Evolutionary conservation across 73 alveolate species (phyloP).

Genomic region (Blepharisma stoltei): DNA sequence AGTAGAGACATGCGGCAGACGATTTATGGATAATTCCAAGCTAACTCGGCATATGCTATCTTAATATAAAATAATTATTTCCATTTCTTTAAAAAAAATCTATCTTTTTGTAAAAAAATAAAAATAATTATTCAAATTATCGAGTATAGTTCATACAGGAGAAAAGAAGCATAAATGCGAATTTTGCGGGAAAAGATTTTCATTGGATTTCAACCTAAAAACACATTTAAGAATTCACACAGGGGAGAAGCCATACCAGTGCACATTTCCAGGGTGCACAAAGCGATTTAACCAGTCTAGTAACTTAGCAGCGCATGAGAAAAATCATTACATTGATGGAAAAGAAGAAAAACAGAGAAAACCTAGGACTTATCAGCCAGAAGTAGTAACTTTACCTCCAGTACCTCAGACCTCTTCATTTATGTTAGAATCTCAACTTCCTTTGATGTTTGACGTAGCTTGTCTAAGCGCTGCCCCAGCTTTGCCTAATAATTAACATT

Average conservation of each 20-base stretch:
- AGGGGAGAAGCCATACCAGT: constrained; percentile 90
- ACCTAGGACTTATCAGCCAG: neutral
- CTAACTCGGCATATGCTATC: constrained; percentile 82
- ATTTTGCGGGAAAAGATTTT: constrained; percentile 77
- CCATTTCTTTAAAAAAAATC: too few relatives aligned
- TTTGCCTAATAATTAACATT: too few relatives aligned
- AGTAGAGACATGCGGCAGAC: constrained; percentile 78
- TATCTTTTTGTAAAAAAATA: too few relatives aligned
- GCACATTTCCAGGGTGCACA: constrained; percentile 74
- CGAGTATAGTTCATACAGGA: constrained; percentile 92
- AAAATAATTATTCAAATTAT: too few relatives aligned
- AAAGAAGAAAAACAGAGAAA: neutral
- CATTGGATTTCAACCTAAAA: constrained; percentile 79
- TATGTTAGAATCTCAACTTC: neutral
- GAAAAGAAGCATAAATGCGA: constrained; percentile 85
- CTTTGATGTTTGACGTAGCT: constrained; percentile 1
- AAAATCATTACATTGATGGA: constrained; percentile 57
- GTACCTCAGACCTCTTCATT: too few relatives aligned
- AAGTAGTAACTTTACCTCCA: too few relatives aligned
- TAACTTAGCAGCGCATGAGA: constrained; percentile 85
- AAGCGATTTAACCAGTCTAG: constrained; percentile 81
- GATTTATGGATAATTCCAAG: constrained; percentile 82
- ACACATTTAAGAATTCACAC: constrained; percentile 89
- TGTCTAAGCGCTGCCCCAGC: too few relatives aligned
- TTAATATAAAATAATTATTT: too few relatives aligned